phyloP scores from a whole-genome alignment of 345 rosid species.

The Bretschneidera sinensis region DNA sequence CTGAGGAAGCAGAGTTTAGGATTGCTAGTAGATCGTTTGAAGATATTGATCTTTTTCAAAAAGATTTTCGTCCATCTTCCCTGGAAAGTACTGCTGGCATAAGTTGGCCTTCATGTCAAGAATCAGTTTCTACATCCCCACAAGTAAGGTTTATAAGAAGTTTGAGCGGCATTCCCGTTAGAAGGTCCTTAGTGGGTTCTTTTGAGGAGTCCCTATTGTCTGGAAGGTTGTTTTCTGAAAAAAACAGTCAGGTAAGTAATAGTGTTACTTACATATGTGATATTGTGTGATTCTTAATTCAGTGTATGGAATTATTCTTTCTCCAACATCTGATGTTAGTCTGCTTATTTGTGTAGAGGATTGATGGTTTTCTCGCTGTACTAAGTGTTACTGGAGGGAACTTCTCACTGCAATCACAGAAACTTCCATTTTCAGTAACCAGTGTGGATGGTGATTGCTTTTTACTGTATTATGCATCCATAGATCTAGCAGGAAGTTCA shows the following conservation, averaged over 20 bases:
- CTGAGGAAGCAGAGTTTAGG: slow-evolving; percentile 36
- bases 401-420: slow-evolving; percentile 80
- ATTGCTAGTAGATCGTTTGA: slow-evolving; percentile 51
- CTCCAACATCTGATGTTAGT: slow-evolving; percentile 4
- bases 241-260: slow-evolving; percentile 54
- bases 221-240: slow-evolving; percentile 70
- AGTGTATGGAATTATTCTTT: background rate
- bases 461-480: slow-evolving; percentile 74
- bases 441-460: slow-evolving; percentile 86
- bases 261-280: background rate
- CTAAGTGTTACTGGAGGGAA: slow-evolving; percentile 86
- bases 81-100: slow-evolving; percentile 39
- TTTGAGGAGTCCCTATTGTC: slow-evolving; percentile 94
- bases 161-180: slow-evolving; percentile 67
- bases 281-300: slow-evolving; percentile 1
- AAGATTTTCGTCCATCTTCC: slow-evolving; percentile 51
- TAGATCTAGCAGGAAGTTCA: slow-evolving; percentile 66
- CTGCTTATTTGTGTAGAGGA: slow-evolving; percentile 41
- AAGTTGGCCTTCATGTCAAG: slow-evolving; percentile 35
- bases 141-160: slow-evolving; percentile 49
- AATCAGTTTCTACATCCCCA: slow-evolving; percentile 40
- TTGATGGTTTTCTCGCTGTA: slow-evolving; percentile 93
- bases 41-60: slow-evolving; percentile 41
- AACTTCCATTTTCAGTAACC: slow-evolving; percentile 88
- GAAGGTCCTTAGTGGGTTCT: slow-evolving; percentile 94